Evolutionary conservation across 1,284 basidiomycete species (phyloP).

Genomic region (Cyathus olla): DNA sequence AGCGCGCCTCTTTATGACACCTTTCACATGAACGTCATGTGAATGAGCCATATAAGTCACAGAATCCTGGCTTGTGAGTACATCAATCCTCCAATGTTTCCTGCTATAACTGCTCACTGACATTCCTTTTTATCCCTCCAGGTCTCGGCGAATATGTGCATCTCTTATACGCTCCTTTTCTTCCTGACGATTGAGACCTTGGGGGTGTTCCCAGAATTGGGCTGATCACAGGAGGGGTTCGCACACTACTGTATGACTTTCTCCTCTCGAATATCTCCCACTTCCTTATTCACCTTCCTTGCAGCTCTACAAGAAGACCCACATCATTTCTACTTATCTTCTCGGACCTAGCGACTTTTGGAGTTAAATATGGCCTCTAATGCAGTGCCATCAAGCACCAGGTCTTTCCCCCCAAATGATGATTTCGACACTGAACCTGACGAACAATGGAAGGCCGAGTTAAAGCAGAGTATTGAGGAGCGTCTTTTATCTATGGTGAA

Average conservation of each 20-base stretch:
- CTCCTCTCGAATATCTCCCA: background rate
- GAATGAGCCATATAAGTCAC: too few relatives aligned
- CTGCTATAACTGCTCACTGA: too few relatives aligned
- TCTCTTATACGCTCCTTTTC: too few relatives aligned
- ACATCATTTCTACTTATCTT: too few relatives aligned
- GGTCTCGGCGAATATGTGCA: too few relatives aligned
- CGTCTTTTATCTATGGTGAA: constrained; percentile 56
- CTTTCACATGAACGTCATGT: too few relatives aligned
- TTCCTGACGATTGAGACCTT: too few relatives aligned
- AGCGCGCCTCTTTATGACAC: too few relatives aligned
- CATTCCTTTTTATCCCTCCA: too few relatives aligned
- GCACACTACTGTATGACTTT: background rate
- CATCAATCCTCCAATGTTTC: too few relatives aligned
- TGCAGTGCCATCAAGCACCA: constrained; percentile 27
- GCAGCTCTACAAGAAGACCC: constrained; percentile 6
- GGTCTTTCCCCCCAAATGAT: constrained; percentile 19
- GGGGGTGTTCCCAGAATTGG: background rate
- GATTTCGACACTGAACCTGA: constrained; percentile 60
- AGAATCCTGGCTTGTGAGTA: too few relatives aligned
- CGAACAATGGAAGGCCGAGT: constrained; percentile 59
- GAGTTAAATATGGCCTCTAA: constrained; percentile 20
- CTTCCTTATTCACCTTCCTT: background rate
- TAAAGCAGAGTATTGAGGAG: constrained; percentile 55
- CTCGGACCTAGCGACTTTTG: too few relatives aligned
- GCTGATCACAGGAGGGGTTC: background rate